Base-by-base conservation (phyloP, 257 asterid species). In the Apocynum venetum region DNA sequence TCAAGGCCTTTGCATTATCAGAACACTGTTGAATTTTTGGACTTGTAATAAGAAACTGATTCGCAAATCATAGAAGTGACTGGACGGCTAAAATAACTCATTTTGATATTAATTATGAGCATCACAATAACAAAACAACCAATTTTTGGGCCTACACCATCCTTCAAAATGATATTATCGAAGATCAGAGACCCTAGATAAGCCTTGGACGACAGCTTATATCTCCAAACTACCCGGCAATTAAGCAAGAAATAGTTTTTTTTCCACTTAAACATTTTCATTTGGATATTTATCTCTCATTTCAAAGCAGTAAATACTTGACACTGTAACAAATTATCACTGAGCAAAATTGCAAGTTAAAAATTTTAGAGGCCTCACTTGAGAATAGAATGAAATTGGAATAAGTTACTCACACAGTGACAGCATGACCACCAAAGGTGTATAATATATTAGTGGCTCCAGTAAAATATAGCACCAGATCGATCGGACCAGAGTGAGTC, bases 371-470 rank as follows among this genome's bases (percentile, higher is more conserved):
- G 40, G 38, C 17, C 19, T 12, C 49, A 72, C 12, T 69, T 12
- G 40, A 6, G 38, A 20, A 40, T 44, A 38, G 49, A 66, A 64
- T 51, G 38, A n/a, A 44, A 11, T 25, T 25, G 5, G 73, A 77
- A 72, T 44, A 80, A 15, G 73, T 84, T 88, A 85, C 87, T 83
- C 71, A 93, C 98, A 93, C 98, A 12, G 98, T 93, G 68, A 93
- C 94, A 78, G 98, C 98, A 75, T 93, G 98, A 17, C 98, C 98
- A 15, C 98, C 98, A 79, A 91, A 93, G 56, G 98, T 93, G 85
- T 91, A 93, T 52, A 93, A 88, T 41, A 93, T 89, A 80, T 93
- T 93, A 85, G 98, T 93, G 77, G 98, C 97, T 20, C 98, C 98
- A 73, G 98, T 93, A 82, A 93, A 93, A 87, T 93, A 93, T 38